Base-by-base conservation (phyloP, 2,329 filamentous ascomycete genomes). In the Colletotrichum navitas region DNA sequence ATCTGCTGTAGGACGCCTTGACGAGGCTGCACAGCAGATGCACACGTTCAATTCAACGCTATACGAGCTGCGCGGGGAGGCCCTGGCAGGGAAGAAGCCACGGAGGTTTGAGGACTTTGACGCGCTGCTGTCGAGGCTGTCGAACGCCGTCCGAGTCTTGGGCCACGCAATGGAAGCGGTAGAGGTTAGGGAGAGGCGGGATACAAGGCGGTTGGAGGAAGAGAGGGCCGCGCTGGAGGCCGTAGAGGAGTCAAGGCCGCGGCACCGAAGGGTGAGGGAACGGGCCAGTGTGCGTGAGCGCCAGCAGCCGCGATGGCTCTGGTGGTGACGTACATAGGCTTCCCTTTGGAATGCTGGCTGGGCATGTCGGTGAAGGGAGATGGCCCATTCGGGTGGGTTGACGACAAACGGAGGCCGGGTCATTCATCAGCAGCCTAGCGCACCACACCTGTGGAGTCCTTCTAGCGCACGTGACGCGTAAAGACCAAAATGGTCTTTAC, bases 11-110 rank as follows among this genome's bases (percentile, higher is more conserved):
- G 18, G 34, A 29, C 26, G 36, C 8, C 49, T 63, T 11, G 6
- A 63, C n/a, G 49, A 55, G 24, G 34, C 61, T 6, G 61, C 49
- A 21, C 14, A 18, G 8, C 8, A 34, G n/a, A 34, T 63, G 47
- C 14, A 63, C n/a, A 34, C 26, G 12, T 63, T 63, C 34, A 45
- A 55, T 24, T 36, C 26, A 24, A 52, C 47, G 8, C 32, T 63
- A 10, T 16, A 55, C 16, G 47, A 21, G 24, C 18, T 41, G 29
- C 61, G 34, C 36, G 36, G 11, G 36, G 36, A 39, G 36, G 36
- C 36, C 36, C 5, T 39, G 36, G 36, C 36, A 39, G 12, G 36
- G 36, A 39, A 39, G 12, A 39, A 14, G 36, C 24, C 29, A 1
- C 34, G 5, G 12, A 34, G 18, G 45, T 41, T 54, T 52, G 60